Percentiles rank a stretch among this genome's conserved stretches.
Conservation (phyloP, 139 green algal genomes). For the Coelastrella sp. region DNA sequence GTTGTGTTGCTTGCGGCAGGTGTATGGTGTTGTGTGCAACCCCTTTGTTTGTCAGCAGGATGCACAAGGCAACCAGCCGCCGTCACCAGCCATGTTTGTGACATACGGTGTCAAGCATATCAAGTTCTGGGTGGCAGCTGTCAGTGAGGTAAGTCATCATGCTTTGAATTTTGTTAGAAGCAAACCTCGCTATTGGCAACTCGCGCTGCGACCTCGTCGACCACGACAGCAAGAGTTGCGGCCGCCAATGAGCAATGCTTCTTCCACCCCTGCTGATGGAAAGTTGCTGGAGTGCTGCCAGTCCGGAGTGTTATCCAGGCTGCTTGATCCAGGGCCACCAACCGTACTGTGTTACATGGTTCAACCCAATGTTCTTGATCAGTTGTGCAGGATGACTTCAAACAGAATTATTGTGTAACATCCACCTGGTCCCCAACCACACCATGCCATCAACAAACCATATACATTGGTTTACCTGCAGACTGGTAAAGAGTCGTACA, state of each 20-base stretch:
- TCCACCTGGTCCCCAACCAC: too few relatives aligned
- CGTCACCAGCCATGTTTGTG: constrained; percentile 60
- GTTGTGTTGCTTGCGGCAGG: constrained; percentile 31
- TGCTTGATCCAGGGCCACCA: too few relatives aligned
- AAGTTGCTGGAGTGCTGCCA: too few relatives aligned
- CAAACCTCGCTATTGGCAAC: too few relatives aligned
- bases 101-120: constrained; percentile 77
- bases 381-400: too few relatives aligned
- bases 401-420: too few relatives aligned
- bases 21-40: constrained; percentile 79
- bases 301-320: too few relatives aligned
- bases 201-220: too few relatives aligned
- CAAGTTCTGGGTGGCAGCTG: constrained; percentile 62
- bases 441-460: too few relatives aligned
- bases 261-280: neutral
- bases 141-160: neutral
- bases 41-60: constrained; percentile 53
- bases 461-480: neutral
- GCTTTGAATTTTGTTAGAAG: neutral
- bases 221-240: too few relatives aligned
- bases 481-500: constrained; percentile 52
- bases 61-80: constrained; percentile 28
- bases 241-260: neutral
- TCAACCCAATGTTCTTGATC: too few relatives aligned
- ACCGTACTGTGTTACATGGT: too few relatives aligned